These are phyloP conservation scores for Pseudocohnilembus persalinus DNA, from an alignment of 169 alveolate genomes.

Conservation along the genomic window DNA sequence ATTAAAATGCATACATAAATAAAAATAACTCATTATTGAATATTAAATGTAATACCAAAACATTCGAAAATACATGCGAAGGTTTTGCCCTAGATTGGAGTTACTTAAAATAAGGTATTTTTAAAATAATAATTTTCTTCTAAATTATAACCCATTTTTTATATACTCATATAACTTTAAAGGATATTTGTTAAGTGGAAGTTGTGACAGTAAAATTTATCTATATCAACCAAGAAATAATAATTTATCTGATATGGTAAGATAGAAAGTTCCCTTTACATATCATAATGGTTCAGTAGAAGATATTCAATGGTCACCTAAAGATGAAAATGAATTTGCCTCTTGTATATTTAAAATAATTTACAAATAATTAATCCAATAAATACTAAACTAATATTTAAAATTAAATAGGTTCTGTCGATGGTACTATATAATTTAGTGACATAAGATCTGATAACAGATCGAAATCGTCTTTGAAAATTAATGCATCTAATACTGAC, in stretches of 20 bases:
- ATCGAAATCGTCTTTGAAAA: conserved; percentile 54
- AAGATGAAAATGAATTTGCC: conserved; percentile 71
- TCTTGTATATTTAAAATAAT: conserved; percentile 46
- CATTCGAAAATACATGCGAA: conserved; percentile 67
- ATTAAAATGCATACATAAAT: conserved; percentile 34
- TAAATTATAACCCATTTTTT: not conserved
- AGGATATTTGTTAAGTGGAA: conserved; percentile 63
- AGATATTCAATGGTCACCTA: conserved; percentile 79
- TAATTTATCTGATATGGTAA: conserved; percentile 66
- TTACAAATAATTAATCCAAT: not conserved
- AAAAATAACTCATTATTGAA: conserved; percentile 43
- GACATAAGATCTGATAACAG: conserved; percentile 68
- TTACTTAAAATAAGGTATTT: conserved; percentile 59
- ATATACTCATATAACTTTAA: too few relatives aligned
- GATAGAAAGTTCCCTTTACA: conserved; percentile 49
- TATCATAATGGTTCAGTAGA: conserved; percentile 77
- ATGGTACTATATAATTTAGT: conserved; percentile 72
- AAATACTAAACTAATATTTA: not conserved
- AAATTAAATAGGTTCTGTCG: conserved; percentile 53
- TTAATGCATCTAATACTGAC: conserved; percentile 76
- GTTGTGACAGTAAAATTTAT: conserved; percentile 66
- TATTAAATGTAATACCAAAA: conserved; percentile 35
- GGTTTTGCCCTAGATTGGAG: conserved; percentile 86
- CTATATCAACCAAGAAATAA: conserved; percentile 63
- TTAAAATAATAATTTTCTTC: not conserved